phyloP scores from a whole-genome alignment of 2,329 filamentous ascomycete genomes.

The Exophiala aquamarina region DNA sequence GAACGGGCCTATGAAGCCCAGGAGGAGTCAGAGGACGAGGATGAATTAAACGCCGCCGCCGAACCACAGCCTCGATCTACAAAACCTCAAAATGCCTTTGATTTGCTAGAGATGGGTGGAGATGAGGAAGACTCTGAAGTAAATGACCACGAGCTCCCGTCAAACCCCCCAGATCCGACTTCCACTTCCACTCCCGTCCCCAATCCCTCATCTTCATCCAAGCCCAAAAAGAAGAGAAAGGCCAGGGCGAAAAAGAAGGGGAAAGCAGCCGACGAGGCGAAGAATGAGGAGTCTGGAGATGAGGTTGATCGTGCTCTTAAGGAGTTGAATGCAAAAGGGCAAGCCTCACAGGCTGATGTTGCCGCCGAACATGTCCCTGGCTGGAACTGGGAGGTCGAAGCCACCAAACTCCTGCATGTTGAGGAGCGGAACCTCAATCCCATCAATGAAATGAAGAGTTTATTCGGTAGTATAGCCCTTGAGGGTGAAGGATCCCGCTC shows the following conservation, averaged over 20 bases:
- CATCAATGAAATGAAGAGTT: constrained; percentile 82
- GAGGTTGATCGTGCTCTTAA: constrained; percentile 67
- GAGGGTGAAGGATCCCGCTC: constrained; percentile 57
- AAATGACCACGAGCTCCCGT: constrained; percentile 28
- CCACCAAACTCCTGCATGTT: constrained; percentile 58
- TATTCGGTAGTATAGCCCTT: constrained; percentile 67
- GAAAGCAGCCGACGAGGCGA: constrained; percentile 33
- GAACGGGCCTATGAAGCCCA: constrained; percentile 36
- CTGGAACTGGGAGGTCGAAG: constrained; percentile 42
- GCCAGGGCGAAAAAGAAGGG: constrained; percentile 59
- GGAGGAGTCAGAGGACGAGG: constrained; percentile 38
- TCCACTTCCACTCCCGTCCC: constrained; percentile 19
- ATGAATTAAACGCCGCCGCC: constrained; percentile 41
- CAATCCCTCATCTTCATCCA: constrained; percentile 18
- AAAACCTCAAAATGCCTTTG: constrained; percentile 46
- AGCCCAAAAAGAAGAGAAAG: constrained; percentile 50
- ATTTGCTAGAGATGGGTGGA: constrained; percentile 50
- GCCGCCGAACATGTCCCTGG: constrained; percentile 11
- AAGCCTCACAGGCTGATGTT: constrained; percentile 21
- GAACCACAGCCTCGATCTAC: constrained; percentile 23
- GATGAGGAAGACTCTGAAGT: constrained; percentile 38
- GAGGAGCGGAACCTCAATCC: constrained; percentile 77
- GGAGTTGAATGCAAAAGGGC: constrained; percentile 52
- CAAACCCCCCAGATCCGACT: constrained; percentile 20
- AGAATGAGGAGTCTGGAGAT: constrained; percentile 46